phyloP scores from a whole-genome alignment of 305 asterid genomes.

The Fraxinus ornus region DNA sequence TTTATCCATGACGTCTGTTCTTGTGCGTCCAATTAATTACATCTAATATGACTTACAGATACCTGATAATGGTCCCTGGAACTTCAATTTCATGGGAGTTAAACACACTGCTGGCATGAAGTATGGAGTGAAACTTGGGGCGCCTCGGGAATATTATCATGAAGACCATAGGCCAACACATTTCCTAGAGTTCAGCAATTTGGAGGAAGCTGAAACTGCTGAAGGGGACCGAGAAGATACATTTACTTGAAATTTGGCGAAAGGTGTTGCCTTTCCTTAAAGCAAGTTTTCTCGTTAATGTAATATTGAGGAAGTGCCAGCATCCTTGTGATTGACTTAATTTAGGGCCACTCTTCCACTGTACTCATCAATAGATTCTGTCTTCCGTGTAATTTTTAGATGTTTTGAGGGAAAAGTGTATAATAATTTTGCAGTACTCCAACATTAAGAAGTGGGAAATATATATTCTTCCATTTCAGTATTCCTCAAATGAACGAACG shows the following conservation, averaged over 20 bases:
- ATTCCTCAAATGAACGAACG: not conserved
- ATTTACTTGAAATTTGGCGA: constrained; percentile 36
- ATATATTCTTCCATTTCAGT: not conserved
- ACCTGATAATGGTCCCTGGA: constrained; percentile 97
- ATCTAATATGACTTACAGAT: constrained; percentile 39
- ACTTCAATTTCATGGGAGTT: constrained; percentile 96
- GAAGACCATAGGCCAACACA: constrained; percentile 97
- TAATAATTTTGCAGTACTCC: not conserved
- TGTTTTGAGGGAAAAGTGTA: not conserved
- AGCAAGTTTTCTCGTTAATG: not conserved
- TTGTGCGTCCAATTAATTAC: not conserved
- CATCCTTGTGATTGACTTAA: not conserved
- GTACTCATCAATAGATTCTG: not conserved
- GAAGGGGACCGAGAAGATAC: constrained; percentile 95
- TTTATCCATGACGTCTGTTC: not conserved
- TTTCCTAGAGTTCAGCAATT: constrained; percentile 88
- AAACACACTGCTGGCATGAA: constrained; percentile 84
- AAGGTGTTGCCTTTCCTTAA: not conserved
- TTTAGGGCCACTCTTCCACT: not conserved
- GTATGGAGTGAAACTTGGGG: constrained; percentile 86
- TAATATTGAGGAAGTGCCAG: not conserved
- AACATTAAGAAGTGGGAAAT: not conserved
- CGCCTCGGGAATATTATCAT: constrained; percentile 83
- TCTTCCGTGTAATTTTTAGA: not conserved
- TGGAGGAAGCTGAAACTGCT: constrained; percentile 88